These are phyloP conservation scores for Loxodes magnus DNA, from an alignment of 73 alveolate species.

Conservation along the genomic window DNA sequence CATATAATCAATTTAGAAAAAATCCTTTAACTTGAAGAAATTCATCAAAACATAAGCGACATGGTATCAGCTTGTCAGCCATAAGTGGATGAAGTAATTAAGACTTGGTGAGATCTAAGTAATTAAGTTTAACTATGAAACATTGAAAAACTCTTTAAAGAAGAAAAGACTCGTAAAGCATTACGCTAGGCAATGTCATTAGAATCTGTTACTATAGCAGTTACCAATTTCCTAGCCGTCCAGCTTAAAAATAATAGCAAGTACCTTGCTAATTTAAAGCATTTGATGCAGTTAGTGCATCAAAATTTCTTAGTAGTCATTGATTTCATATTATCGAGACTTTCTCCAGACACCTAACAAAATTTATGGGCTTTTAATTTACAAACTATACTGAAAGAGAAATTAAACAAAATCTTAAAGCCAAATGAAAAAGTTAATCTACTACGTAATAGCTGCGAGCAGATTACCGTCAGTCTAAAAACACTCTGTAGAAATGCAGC, in stretches of 20 bases:
- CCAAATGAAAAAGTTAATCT: background rate
- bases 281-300: too few relatives aligned
- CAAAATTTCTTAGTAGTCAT: conserved; percentile 33
- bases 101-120: too few relatives aligned
- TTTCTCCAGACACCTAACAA: conserved; percentile 32
- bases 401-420: conserved; percentile 16
- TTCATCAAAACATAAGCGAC: too few relatives aligned
- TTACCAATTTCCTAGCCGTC: too few relatives aligned
- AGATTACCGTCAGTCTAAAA: background rate
- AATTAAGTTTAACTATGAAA: too few relatives aligned
- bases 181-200: background rate
- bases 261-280: too few relatives aligned
- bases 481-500: background rate
- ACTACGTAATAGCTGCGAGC: conserved; percentile 1
- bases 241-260: too few relatives aligned
- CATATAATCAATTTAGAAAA: too few relatives aligned
- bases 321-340: conserved; percentile 28
- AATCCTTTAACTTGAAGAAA: too few relatives aligned
- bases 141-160: conserved; percentile 10
- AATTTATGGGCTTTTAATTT: conserved; percentile 26
- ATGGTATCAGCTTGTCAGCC: too few relatives aligned
- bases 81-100: too few relatives aligned
- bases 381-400: conserved; percentile 5
- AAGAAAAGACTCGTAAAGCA: background rate
- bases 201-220: conserved; percentile 6